Percentiles rank a stretch among this genome's conserved stretches.
Evolutionary conservation across 78 protist species (phyloP).

Genomic region (Anaeramoeba flamelloides): DNA sequence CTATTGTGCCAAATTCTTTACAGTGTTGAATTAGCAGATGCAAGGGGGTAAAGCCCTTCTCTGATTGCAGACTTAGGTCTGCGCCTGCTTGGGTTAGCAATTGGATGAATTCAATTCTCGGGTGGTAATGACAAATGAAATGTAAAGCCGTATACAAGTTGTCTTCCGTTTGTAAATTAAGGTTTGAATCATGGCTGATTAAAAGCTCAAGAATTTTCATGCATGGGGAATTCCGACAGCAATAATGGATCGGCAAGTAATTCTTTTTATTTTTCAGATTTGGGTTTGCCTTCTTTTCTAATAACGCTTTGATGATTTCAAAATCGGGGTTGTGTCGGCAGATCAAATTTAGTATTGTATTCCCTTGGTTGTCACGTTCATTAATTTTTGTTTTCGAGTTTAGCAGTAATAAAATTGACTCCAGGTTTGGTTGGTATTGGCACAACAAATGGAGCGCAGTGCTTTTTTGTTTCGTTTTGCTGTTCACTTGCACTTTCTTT

Average conservation of each 20-base stretch:
- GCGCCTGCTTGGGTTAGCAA: not conserved
- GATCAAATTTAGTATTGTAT: not conserved
- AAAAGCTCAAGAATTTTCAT: not conserved
- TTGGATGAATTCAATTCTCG: not conserved
- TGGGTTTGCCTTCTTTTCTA: not conserved
- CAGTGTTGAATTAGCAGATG: not conserved
- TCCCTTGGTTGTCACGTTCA: not conserved
- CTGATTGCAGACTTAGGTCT: not conserved
- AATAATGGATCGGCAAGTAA: not conserved
- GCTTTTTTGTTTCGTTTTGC: not conserved
- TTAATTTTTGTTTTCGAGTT: not conserved
- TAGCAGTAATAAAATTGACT: not conserved
- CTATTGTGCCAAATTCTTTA: not conserved
- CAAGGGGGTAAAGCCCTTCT: not conserved
- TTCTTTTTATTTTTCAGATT: not conserved
- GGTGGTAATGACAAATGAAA: not conserved
- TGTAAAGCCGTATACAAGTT: not conserved
- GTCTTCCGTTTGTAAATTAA: not conserved
- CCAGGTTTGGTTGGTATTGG: not conserved
- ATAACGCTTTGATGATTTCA: not conserved
- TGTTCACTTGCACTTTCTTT: not conserved
- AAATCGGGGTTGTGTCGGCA: not conserved
- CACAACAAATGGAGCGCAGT: not conserved
- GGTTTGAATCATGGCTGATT: not conserved
- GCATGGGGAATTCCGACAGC: not conserved